Percentiles rank a stretch among this genome's conserved stretches.
These are phyloP conservation scores for Allium cepa DNA, from an alignment of 106 monocot species.

Conservation along the genomic window DNA sequence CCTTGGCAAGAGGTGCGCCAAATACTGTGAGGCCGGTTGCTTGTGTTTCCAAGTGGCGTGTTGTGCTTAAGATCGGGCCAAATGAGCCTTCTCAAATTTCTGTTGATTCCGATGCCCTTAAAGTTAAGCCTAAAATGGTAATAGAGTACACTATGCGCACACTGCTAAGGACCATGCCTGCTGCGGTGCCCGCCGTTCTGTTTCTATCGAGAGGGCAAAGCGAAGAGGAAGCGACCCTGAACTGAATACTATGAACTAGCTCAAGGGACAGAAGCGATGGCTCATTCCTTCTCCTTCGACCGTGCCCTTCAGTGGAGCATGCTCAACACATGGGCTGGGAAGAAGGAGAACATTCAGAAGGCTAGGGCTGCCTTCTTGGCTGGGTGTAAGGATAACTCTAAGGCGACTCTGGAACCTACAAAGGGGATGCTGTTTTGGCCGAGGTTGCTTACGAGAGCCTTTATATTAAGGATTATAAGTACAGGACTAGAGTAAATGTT, in stretches of 20 bases:
- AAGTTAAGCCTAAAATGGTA: conserved; percentile 8
- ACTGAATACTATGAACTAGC: conserved; percentile 19
- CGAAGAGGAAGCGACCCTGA: conserved; percentile 10
- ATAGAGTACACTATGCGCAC: conserved; percentile 8
- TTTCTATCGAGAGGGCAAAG: conserved; percentile 15
- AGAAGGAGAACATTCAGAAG: conserved; percentile 45
- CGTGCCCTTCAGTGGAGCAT: conserved; percentile 48
- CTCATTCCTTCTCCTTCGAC: conserved; percentile 41
- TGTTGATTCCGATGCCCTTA: conserved; percentile 25
- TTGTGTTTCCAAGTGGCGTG: conserved; percentile 48
- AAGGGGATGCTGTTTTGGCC: conserved; percentile 24
- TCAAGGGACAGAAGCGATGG: conserved; percentile 41
- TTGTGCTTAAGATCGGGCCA: conserved; percentile 33
- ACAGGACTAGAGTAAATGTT: too few relatives aligned
- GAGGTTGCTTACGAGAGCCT: conserved; percentile 32
- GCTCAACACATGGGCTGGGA: conserved; percentile 43
- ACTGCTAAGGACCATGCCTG: conserved; percentile 10
- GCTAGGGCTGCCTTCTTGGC: conserved; percentile 35
- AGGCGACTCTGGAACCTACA: conserved; percentile 40
- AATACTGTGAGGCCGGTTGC: conserved; percentile 43
- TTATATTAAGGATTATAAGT: conserved; percentile 39
- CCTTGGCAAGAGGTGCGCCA: conserved; percentile 45
- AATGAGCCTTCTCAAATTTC: conserved; percentile 38
- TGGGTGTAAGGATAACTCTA: conserved; percentile 49
- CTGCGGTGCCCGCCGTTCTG: conserved; percentile 10